Evolutionary conservation across 331 rosid genomes (phyloP).

Genomic region (Ulmus americana): DNA sequence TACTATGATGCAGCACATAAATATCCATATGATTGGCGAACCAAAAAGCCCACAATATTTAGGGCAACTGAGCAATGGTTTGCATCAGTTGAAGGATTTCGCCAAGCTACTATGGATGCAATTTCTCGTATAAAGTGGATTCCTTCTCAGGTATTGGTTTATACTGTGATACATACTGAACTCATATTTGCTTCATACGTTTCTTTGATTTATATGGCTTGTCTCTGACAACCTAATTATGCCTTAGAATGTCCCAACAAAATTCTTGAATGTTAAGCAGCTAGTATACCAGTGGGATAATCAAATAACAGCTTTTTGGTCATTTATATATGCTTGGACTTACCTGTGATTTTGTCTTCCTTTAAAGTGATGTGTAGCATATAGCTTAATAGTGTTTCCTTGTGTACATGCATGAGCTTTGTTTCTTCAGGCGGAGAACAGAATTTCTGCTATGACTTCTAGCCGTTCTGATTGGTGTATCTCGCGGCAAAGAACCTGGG

Average conservation of each 20-base stretch:
- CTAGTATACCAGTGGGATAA: no score
- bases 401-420: conserved; percentile 20
- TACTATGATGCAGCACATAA: conserved; percentile 68
- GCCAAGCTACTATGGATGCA: conserved; percentile 68
- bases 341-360: not conserved
- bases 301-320: no score
- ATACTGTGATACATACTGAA: not conserved
- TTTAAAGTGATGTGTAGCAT: not conserved
- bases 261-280: no score
- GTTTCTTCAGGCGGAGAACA: conserved; percentile 75
- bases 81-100: conserved; percentile 99
- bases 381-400: conserved; percentile 1
- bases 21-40: conserved; percentile 99
- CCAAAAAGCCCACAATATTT: conserved; percentile 90
- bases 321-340: not conserved
- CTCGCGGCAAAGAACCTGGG: conserved; percentile 99
- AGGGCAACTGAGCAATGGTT: conserved; percentile 99
- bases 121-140: conserved; percentile 79
- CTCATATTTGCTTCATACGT: not conserved
- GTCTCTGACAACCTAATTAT: not conserved
- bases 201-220: not conserved
- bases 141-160: conserved; percentile 75
- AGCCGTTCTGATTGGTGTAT: conserved; percentile 97
- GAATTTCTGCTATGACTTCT: conserved; percentile 91
- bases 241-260: no score